phyloP scores from a whole-genome alignment of 139 green algal species.

The Coccomyxa sp. region DNA sequence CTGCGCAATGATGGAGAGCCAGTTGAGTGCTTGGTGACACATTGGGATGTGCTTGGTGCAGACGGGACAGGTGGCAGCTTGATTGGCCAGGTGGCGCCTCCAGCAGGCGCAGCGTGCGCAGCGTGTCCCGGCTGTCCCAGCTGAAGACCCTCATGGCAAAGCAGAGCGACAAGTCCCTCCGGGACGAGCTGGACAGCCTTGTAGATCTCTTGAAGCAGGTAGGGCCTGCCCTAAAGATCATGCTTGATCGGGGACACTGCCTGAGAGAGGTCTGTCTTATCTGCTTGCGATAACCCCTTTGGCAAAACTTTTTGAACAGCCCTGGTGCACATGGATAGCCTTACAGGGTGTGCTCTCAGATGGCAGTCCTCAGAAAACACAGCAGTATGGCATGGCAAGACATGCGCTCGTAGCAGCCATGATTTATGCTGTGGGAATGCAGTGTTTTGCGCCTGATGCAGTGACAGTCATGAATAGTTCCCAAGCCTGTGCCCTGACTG shows the following conservation, averaged over 20 bases:
- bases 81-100: constrained; percentile 73
- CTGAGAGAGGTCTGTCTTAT: background rate
- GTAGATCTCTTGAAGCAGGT: background rate
- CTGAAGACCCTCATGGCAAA: constrained; percentile 20
- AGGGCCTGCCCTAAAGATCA: background rate
- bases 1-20: background rate
- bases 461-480: background rate
- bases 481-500: constrained; percentile 2
- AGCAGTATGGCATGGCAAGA: background rate
- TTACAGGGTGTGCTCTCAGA: too few relatives aligned
- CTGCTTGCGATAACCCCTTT: too few relatives aligned
- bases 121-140: constrained; percentile 54
- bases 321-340: too few relatives aligned
- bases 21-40: background rate
- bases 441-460: background rate
- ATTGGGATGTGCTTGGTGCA: background rate
- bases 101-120: constrained; percentile 67
- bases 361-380: too few relatives aligned
- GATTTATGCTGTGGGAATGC: background rate
- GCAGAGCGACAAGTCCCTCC: constrained; percentile 17
- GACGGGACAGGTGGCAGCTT: constrained; percentile 32
- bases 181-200: constrained; percentile 14
- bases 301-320: too few relatives aligned
- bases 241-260: background rate
- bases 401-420: background rate